Base-by-base conservation (phyloP, 805 yeast genomes). In the Kodamaea kaohsiungensis region DNA sequence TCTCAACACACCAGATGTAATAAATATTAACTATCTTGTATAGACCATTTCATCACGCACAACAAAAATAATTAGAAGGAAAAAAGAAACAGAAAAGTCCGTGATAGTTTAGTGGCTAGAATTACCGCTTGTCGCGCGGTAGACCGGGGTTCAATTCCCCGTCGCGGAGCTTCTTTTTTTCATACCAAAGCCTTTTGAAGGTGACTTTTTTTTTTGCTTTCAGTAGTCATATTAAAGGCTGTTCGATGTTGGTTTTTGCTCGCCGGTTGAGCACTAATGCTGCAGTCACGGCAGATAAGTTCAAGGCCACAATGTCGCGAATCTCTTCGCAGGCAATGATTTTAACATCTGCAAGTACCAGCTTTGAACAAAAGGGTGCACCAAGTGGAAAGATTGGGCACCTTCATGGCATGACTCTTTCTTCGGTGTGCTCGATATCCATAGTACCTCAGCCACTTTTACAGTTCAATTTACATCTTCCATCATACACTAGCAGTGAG, bases 401-500 rank as follows among this genome's bases (percentile, higher is more conserved):
- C 39, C 69, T 77, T 39, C 87, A 80, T 69, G 98, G 98, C 0
- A 83, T 89, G 76, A 91, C 98, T 0, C 74, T 93, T 1, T 88
- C 97, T 2, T 90, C 97, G 1, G 89, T 91, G 45, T 83, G 90
- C 10, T 91, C 98, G 0, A 72, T 93, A 12, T 85, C 96, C 0
- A 81, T 91, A 27, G 76, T 79, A 48, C 97, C 97, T 0, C 77
- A 76, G 12, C 96, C 97, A 1, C 70, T 92, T 52, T 64, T 93
- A 1, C 95, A 90, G 62, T 92, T 93, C 74, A 93, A 93, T 66
- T 73, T 93, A 39, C 96, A 89, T 68, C 73, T 85, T 12, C 98
- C 98, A 0, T 89, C 97, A 4, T 79, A 86, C 33, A 92, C 98
- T 0, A 86, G 96, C 0, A 72, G 75, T 6, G 73, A 82, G 9